Evolutionary conservation across 441 rosid genomes (phyloP), one percentile per base, ranked within the genome.

Genomic region (Omphalea diandra): DNA sequence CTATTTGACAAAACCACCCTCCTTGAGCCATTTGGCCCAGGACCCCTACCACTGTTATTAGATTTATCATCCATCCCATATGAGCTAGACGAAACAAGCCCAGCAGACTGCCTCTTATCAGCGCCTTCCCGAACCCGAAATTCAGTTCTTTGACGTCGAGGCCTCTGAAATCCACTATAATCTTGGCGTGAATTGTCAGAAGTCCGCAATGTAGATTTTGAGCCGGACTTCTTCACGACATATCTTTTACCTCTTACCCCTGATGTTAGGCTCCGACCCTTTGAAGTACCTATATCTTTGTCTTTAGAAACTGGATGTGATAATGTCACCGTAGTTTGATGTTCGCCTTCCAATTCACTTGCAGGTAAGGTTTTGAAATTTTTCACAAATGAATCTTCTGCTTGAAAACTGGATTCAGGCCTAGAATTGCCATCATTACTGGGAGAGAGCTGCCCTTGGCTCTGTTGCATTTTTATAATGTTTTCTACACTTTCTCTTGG

Each of bases 71-170:
- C 90, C 12, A 62, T 49, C 67, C 78, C 84, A 72, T 70, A 70
- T 46, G 79, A 76, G 73, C 81, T 71, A 44, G 86, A 71, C 60
- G 84, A 69, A 75, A 58, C 73, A 61, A 70, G 41, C 63, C 68
- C 81, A 33, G 75, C 22, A 40, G 79, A 57, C 47, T 72, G 86
- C 64, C 73, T 81, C 76, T 61, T 82, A 38, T 83, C 90, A 46
- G 75, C 64, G 73, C 68, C 81, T 74, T 86, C 99, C 72, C 94
- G 84, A 70, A 85, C 84, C 68, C 97, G 86, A 79, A 93, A 91
- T 77, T 93, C 97, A 47, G 90, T 82, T 72, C 82, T 81, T 70
- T 80, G 86, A 4, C 79, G 90, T 18, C 84, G 88, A 63, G 80
- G 81, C 69, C 89, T 87, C 71, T 82, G 91, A 79, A 82, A 80